Conservation (phyloP, 2,329 filamentous ascomycete genomes). For the Fusarium pininemorale region DNA sequence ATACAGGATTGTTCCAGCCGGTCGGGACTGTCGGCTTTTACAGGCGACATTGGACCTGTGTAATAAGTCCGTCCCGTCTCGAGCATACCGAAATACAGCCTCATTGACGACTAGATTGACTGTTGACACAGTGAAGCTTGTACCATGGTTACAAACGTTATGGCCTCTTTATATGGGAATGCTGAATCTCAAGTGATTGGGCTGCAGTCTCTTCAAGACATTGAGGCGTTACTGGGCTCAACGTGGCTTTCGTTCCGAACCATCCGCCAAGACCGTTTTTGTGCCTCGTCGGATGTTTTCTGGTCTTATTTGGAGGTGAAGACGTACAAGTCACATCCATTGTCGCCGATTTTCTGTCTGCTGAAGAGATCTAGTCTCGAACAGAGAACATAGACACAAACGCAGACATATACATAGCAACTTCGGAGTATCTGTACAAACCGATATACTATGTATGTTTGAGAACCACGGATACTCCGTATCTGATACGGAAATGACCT, state of each 20-base stretch:
- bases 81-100: not conserved
- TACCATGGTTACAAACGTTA: not conserved
- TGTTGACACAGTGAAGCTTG: not conserved
- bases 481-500: not conserved
- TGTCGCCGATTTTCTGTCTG: not conserved
- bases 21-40: not conserved
- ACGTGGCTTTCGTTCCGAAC: conserved; percentile 18
- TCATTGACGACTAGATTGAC: not conserved
- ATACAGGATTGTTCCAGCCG: not conserved
- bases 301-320: not conserved
- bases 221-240: not conserved
- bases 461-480: not conserved
- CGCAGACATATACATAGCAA: not conserved
- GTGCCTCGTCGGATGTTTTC: conserved; percentile 5
- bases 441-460: not conserved
- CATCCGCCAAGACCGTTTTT: conserved; percentile 14
- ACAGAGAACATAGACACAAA: not conserved
- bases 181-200: not conserved
- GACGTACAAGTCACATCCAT: not conserved
- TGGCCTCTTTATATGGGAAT: not conserved
- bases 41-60: not conserved
- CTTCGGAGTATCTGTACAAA: not conserved
- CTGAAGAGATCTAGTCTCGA: not conserved
- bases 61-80: not conserved
- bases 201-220: not conserved